phyloP scores from a whole-genome alignment of 2,329 filamentous ascomycete species.

The Pyricularia sp. region DNA sequence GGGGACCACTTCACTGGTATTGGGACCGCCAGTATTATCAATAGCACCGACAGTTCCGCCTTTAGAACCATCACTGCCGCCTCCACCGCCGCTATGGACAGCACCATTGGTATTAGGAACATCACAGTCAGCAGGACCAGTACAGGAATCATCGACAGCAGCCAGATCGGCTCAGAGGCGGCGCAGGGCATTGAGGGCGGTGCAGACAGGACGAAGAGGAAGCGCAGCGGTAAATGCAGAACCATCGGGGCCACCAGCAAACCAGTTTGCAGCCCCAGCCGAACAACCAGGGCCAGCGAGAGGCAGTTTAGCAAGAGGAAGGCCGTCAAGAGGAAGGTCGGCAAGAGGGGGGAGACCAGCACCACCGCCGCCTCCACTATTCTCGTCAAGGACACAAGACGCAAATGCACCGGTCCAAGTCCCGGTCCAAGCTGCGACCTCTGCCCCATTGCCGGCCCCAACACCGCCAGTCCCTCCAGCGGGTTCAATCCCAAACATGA shows the following conservation, averaged over 20 bases:
- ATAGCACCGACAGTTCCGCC: background rate
- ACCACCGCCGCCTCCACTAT: background rate
- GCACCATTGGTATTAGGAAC: background rate
- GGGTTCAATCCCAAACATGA: too few relatives aligned
- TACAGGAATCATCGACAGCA: background rate
- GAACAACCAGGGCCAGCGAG: too few relatives aligned
- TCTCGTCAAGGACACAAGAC: background rate
- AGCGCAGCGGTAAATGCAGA: background rate
- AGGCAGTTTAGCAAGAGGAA: background rate
- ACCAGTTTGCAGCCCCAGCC: background rate
- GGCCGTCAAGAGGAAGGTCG: background rate
- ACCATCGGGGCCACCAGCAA: background rate
- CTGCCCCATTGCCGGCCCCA: background rate
- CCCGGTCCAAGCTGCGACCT: background rate
- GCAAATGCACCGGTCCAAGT: background rate
- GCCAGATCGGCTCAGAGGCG: too few relatives aligned
- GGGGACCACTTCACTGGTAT: too few relatives aligned
- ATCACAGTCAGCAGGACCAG: background rate
- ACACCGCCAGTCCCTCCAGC: background rate
- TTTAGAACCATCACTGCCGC: background rate
- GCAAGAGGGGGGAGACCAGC: background rate
- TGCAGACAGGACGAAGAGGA: background rate
- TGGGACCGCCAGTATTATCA: too few relatives aligned
- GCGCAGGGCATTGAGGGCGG: too few relatives aligned
- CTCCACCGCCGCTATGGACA: background rate